These are phyloP conservation scores for Tulasnella sp. DNA, from an alignment of 768 basidiomycete genomes.

Conservation along the genomic window DNA sequence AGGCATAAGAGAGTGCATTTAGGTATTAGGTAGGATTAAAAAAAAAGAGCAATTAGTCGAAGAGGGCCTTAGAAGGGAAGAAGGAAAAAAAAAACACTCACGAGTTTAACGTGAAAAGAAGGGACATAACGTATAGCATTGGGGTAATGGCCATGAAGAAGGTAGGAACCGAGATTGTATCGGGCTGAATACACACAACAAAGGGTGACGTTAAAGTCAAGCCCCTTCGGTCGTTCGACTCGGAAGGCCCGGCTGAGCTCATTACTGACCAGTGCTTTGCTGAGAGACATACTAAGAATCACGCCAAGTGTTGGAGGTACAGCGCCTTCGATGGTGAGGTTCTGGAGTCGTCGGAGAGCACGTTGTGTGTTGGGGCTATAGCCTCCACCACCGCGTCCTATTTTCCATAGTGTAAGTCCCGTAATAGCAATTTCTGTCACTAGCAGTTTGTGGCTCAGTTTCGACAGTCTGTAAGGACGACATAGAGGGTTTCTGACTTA, in stretches of 20 bases:
- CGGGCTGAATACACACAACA: neutral
- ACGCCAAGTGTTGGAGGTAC: neutral
- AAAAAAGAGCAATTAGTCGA: too few species aligned
- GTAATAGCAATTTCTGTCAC: neutral
- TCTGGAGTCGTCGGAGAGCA: neutral
- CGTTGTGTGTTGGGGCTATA: neutral
- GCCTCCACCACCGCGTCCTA: neutral
- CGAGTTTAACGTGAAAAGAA: slow-evolving; percentile 4
- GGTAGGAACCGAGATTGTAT: neutral
- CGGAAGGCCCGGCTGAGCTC: neutral
- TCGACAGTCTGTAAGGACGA: neutral
- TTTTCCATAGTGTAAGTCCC: neutral
- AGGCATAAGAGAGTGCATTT: too few species aligned
- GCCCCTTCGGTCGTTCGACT: neutral
- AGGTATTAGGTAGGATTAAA: too few species aligned
- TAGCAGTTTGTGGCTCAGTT: neutral
- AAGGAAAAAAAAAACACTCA: neutral
- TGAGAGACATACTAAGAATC: neutral
- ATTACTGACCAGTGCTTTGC: neutral
- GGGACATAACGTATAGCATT: neutral
- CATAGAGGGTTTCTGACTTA: neutral
- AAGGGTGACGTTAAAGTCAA: neutral
- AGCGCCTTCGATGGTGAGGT: neutral
- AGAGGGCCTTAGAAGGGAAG: too few species aligned
- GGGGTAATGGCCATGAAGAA: neutral